phyloP scores from a whole-genome alignment of 78 protist genomes.

The Bigelowiella natans region DNA sequence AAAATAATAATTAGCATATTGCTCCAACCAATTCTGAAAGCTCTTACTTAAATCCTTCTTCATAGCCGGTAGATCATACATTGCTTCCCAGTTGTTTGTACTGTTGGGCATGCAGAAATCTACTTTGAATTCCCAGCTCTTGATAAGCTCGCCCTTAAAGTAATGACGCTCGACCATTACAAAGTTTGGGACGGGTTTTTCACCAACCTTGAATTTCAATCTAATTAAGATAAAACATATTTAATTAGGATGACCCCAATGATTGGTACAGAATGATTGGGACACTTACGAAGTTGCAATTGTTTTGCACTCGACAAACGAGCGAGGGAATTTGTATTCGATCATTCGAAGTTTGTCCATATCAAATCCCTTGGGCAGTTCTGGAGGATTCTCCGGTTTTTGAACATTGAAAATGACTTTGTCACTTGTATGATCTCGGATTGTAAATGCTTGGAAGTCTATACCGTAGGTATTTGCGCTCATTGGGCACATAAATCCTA shows the following conservation, averaged over 20 bases:
- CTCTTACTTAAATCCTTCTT: not conserved
- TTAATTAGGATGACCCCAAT: not conserved
- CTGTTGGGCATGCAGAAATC: conserved; percentile 70
- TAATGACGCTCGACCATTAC: conserved; percentile 76
- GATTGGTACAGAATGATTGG: not conserved
- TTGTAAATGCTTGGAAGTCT: conserved; percentile 48
- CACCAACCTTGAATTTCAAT: conserved; percentile 53
- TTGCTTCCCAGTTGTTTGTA: conserved; percentile 51
- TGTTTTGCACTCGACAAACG: not conserved
- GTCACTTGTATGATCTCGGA: conserved; percentile 46
- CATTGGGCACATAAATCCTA: conserved; percentile 54
- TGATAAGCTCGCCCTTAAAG: conserved; percentile 50
- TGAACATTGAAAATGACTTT: conserved; percentile 9
- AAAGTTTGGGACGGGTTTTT: conserved; percentile 44
- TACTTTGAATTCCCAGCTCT: conserved; percentile 58
- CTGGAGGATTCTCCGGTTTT: not conserved
- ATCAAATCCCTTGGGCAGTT: not conserved
- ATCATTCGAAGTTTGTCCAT: not conserved
- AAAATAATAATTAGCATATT: too few species aligned
- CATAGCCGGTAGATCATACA: conserved; percentile 32
- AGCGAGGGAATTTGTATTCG: conserved; percentile 6
- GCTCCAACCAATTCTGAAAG: too few species aligned
- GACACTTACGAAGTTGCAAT: not conserved
- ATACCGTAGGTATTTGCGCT: conserved; percentile 47
- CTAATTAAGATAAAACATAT: not conserved